phyloP scores from a whole-genome alignment of 352 stramenopile genomes.

The Globisporangium sylvaticum region DNA sequence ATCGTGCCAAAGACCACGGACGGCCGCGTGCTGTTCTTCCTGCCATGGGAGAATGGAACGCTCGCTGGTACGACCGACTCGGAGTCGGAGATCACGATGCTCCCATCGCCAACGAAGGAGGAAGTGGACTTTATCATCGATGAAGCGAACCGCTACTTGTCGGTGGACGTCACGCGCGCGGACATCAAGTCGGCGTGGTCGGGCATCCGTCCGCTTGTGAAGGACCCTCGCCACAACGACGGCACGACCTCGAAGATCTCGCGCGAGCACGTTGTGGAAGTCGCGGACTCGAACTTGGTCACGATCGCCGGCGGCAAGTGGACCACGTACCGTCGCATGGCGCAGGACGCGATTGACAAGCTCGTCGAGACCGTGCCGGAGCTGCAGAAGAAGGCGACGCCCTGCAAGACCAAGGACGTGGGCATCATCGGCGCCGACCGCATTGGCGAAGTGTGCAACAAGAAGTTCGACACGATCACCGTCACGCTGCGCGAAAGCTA shows the following conservation, averaged over 20 bases:
- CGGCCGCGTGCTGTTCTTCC: conserved; percentile 92
- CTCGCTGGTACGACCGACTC: conserved; percentile 93
- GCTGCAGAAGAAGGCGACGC: conserved; percentile 60
- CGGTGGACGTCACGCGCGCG: conserved; percentile 81
- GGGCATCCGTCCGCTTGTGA: conserved; percentile 93
- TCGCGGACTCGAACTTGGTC: conserved; percentile 87
- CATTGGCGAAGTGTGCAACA: conserved; percentile 92
- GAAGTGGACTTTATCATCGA: conserved; percentile 95
- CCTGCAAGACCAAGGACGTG: conserved; percentile 79
- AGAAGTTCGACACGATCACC: conserved; percentile 95
- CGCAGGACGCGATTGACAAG: conserved; percentile 92
- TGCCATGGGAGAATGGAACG: conserved; percentile 94
- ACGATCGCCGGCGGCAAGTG: conserved; percentile 96
- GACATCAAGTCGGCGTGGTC: conserved; percentile 96
- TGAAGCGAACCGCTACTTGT: conserved; percentile 90
- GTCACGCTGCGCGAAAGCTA: conserved; percentile 93
- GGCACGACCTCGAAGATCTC: conserved; percentile 88
- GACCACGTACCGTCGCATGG: conserved; percentile 96
- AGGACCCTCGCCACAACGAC: conserved; percentile 81
- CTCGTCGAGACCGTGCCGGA: conserved; percentile 77
- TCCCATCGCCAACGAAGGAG: conserved; percentile 87
- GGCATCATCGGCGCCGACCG: conserved; percentile 87
- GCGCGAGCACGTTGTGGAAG: conserved; percentile 93
- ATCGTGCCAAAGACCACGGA: conserved; percentile 96
- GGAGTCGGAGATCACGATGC: conserved; percentile 92